Percentiles rank a stretch among this genome's conserved stretches.
These are phyloP conservation scores for Gautieria morchelliformis DNA, from an alignment of 768 basidiomycete genomes.

Conservation along the genomic window DNA sequence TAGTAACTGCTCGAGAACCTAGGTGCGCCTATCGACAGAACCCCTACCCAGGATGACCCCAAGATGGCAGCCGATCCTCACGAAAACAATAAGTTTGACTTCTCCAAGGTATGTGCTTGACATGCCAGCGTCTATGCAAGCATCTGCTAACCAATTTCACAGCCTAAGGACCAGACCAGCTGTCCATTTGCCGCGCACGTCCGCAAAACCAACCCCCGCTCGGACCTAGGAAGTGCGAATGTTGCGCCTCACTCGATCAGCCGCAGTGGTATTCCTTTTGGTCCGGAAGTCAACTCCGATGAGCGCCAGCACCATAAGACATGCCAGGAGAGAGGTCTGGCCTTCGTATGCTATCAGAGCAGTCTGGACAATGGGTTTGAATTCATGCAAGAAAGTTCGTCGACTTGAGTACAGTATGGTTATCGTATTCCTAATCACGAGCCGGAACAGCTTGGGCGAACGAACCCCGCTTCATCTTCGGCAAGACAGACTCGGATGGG, in stretches of 20 bases:
- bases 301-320: conserved; percentile 31
- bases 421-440: too few relatives aligned
- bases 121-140: conserved; percentile 12
- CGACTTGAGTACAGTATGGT: too few relatives aligned
- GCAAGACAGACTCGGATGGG: neutral
- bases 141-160: conserved; percentile 17
- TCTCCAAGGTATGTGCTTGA: conserved; percentile 10
- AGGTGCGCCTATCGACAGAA: conserved; percentile 21
- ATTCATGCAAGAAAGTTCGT: conserved; percentile 19
- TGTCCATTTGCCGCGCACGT: conserved; percentile 24
- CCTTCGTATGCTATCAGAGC: conserved; percentile 34
- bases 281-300: conserved; percentile 35
- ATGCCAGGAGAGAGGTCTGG: conserved; percentile 33
- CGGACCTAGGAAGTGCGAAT: conserved; percentile 14
- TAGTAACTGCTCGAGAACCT: neutral
- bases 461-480: conserved; percentile 21
- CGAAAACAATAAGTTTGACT: conserved; percentile 23
- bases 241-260: conserved; percentile 28
- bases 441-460: conserved; percentile 13
- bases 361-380: conserved; percentile 22
- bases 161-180: conserved; percentile 17
- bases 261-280: conserved; percentile 42
- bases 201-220: conserved; percentile 22
- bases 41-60: conserved; percentile 18
- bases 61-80: conserved; percentile 17